Evolutionary conservation across 2,329 filamentous ascomycete species (phyloP), one percentile per base, ranked within the genome.

Genomic region (Aulographum hederae): DNA sequence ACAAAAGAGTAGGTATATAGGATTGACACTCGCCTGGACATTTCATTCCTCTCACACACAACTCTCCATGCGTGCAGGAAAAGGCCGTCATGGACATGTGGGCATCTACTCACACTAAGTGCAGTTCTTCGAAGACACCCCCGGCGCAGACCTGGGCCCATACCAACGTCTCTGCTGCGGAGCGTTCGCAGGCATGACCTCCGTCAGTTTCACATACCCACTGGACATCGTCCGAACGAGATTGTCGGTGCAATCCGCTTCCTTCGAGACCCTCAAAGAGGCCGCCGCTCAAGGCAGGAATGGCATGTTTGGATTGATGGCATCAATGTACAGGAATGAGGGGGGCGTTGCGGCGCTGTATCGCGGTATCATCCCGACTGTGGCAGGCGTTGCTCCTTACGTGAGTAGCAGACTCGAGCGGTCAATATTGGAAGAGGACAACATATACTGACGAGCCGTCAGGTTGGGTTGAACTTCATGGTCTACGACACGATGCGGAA

Each of bases 391-490:
- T 20, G 89, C 89, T 26, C 89, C 89, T 42, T 95, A 95, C 51
- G 86, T 81, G 48, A 51, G 60, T 53, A 10, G n/a, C 21, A n/a
- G n/a, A n/a, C n/a, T n/a, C n/a, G n/a, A n/a, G n/a, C n/a, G n/a
- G n/a, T n/a, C n/a, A n/a, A n/a, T n/a, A n/a, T 5, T 6, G 14
- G 5, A 10, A 6, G 18, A 25, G 21, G 21, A 25, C 17, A 14
- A 25, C 20, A 12, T n/a, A n/a, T n/a, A n/a, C n/a, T n/a, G n/a
- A n/a, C 11, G 4, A 13, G n/a, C n/a, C n/a, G 33, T 18, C 42
- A 84, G 76, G 78, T 98, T 38, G 89, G 89, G 25, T 63, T 98
- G 33, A 98, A 98, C 53, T 98, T 98, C 54, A 95, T 95, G 84
- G 82, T 81, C 4, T 98, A 98, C 56, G 89, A 98, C 54, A 77